Evolutionary conservation across 371 early-diverging fungal genomes (phyloP).

Genomic region (Lichtheimia hyalospora): DNA sequence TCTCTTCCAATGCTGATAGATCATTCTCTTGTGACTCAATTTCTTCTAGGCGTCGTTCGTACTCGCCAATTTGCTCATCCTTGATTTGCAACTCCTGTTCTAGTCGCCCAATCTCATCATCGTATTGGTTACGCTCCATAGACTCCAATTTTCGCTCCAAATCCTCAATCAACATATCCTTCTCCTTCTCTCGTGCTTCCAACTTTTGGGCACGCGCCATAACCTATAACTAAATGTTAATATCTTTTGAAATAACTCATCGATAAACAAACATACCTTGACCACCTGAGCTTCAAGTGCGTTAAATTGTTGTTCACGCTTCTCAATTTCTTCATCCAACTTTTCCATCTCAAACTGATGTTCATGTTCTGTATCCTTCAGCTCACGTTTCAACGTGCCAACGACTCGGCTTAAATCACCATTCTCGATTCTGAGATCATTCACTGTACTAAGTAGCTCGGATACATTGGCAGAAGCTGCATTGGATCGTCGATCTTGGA

Average conservation of each 20-base stretch:
- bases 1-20: conserved; percentile 17
- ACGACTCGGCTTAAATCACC: conserved; percentile 4
- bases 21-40: conserved; percentile 17
- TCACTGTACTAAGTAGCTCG: conserved; percentile 13
- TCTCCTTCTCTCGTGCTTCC: conserved; percentile 17
- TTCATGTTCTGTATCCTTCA: conserved; percentile 19
- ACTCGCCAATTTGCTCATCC: conserved; percentile 18
- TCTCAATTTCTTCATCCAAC: conserved; percentile 23
- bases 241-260: too few relatives aligned
- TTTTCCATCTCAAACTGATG: conserved; percentile 17
- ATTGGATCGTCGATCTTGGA: conserved; percentile 11
- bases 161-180: conserved; percentile 15
- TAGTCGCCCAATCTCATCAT: conserved; percentile 26
- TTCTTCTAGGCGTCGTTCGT: conserved; percentile 15
- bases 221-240: conserved; percentile 6
- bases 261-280: conserved; percentile 19
- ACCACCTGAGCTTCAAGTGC: conserved; percentile 35
- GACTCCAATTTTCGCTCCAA: conserved; percentile 15
- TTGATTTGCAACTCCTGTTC: conserved; percentile 20
- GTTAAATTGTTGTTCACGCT: conserved; percentile 31
- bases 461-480: conserved; percentile 10
- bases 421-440: conserved; percentile 6
- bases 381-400: conserved; percentile 15
- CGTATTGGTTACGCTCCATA: conserved; percentile 6
- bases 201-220: conserved; percentile 15